A percentile compares a stretch with the other conserved stretches of the same genome.
Evolutionary conservation across 768 basidiomycete species (phyloP).

Genomic region (Leccinum disarticulatum): DNA sequence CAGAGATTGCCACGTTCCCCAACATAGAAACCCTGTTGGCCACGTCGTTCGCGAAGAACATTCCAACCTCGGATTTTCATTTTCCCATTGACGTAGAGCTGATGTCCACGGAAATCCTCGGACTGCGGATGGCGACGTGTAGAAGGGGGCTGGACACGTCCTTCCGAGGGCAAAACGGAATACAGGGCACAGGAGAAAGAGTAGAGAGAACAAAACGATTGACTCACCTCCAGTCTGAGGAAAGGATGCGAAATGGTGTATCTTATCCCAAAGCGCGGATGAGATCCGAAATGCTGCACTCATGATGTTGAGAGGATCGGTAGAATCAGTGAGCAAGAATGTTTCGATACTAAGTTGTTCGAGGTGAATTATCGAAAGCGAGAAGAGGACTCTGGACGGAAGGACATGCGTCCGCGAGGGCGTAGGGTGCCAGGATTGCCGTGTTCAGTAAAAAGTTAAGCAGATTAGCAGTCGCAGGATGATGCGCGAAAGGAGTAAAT

Average conservation of each 20-base stretch:
- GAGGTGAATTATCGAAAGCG: constrained; percentile 14
- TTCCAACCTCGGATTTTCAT: background rate
- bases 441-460: background rate
- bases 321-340: background rate
- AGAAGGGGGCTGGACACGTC: background rate
- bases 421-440: constrained; percentile 24
- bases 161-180: background rate
- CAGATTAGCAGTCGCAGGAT: background rate
- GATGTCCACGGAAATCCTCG: constrained; percentile 2
- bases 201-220: background rate
- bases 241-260: constrained; percentile 88
- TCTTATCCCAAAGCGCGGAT: constrained; percentile 81
- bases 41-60: background rate
- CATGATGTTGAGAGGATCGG: constrained; percentile 27
- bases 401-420: constrained; percentile 24
- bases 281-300: constrained; percentile 64
- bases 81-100: background rate
- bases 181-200: no score
- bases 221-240: constrained; percentile 85
- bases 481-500: background rate
- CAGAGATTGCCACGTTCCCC: background rate
- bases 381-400: background rate
- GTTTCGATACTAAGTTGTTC: constrained; percentile 1
- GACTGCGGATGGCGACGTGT: background rate
- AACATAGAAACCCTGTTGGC: background rate